Base-by-base conservation (phyloP, 1,139 yeast species). In the Suhomyces guaymorum region DNA sequence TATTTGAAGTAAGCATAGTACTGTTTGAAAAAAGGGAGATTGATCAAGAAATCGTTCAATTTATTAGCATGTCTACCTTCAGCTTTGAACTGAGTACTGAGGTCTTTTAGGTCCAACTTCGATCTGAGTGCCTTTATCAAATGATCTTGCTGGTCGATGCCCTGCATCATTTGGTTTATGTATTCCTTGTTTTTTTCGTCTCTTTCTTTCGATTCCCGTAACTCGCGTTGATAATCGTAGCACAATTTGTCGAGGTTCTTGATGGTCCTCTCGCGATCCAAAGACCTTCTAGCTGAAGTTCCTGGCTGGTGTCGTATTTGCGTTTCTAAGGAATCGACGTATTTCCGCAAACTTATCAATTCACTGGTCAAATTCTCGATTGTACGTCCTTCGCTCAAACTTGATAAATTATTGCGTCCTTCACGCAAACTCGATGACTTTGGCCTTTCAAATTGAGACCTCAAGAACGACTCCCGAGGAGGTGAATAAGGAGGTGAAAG, bases 21-120 rank as follows among this genome's bases (percentile, higher is more conserved):
- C 35, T 66, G 69, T 35, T 60, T 63, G 11, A 65, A 37, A 24
- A 65, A 52, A 2, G 73, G 73, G 12, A 66, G 39, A 25, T 51
- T 55, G 5, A 41, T 26, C 13, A 63, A 5, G 28, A 63, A 57
- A 13, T 38, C 34, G 11, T 44, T 45, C 11, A 55, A 29, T 9
- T 33, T 32, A 4, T 25, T 28, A 5, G 14, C 7, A 4, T n/a
- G 15, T 9, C 31, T 16, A 15, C 29, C 37, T 13, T 40, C 45
- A 3, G 17, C 19, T 13, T 18, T 21, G 18, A 33, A 24, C 14
- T 23, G 10, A 7, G n/a, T 33, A 11, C 29, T 20, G 7, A 33
- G 14, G n/a, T 30, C 26, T 12, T 35, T 27, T 15, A 55, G 28
- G 5, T 46, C 42, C 16, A 63, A 41, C 30, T 55, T 56, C 4